Evolutionary conservation across 75 land plant genomes (phyloP).

Genomic region (Selaginella tamariscina): DNA sequence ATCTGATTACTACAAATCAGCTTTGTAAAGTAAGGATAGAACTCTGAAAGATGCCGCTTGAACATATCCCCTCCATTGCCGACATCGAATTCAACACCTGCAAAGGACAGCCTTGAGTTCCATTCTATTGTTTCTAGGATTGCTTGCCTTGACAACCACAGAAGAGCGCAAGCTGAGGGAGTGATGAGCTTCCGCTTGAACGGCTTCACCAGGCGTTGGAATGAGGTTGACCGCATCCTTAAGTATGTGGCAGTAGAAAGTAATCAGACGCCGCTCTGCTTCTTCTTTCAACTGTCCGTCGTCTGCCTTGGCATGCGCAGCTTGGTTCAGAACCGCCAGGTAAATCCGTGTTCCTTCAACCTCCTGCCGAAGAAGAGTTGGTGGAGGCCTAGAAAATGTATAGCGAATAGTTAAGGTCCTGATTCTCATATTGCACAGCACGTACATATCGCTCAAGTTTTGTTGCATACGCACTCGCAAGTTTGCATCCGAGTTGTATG

Average conservation of each 20-base stretch:
- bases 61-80: slow-evolving; percentile 52
- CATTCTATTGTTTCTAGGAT: background rate
- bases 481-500: slow-evolving; percentile 73
- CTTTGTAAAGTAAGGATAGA: slow-evolving; percentile 80
- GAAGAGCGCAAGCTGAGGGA: slow-evolving; percentile 70
- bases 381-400: slow-evolving; percentile 54
- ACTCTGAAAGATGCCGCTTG: slow-evolving; percentile 62
- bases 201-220: slow-evolving; percentile 50
- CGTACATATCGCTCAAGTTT: slow-evolving; percentile 54
- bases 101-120: background rate
- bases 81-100: slow-evolving; percentile 86
- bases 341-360: slow-evolving; percentile 71
- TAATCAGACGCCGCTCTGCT: slow-evolving; percentile 75
- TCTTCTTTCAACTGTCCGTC: slow-evolving; percentile 42
- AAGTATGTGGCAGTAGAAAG: slow-evolving; percentile 69
- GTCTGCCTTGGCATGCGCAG: slow-evolving; percentile 22
- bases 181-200: slow-evolving; percentile 49
- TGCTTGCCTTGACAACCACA: slow-evolving; percentile 69
- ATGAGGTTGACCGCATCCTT: slow-evolving; percentile 68
- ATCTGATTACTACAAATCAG: slow-evolving; percentile 97
- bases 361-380: slow-evolving; percentile 86
- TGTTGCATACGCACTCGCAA: slow-evolving; percentile 65
- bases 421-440: background rate
- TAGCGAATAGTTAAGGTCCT: background rate
- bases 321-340: slow-evolving; percentile 58